These are phyloP conservation scores for Phaeophleospora eucalypticola DNA, from an alignment of 2,329 filamentous ascomycete genomes.

Conservation along the genomic window DNA sequence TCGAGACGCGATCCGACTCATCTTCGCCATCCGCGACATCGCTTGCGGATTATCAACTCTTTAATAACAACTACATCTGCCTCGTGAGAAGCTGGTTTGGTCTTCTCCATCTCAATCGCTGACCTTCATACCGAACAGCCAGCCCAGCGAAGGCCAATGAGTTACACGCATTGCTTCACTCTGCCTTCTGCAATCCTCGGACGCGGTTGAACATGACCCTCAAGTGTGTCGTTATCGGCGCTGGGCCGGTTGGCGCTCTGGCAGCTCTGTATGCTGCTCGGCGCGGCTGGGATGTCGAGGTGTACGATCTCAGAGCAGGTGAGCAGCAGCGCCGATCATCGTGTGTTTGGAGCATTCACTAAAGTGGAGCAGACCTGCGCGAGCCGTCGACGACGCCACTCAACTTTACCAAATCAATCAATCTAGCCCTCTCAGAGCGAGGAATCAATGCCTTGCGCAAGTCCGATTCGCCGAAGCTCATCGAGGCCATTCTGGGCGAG, in stretches of 20 bases:
- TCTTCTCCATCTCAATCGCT: too few species aligned
- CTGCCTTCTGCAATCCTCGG: slow-evolving; percentile 12
- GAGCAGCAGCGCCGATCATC: slow-evolving; percentile 35
- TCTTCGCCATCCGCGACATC: too few species aligned
- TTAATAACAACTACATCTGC: too few species aligned
- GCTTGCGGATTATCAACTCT: too few species aligned
- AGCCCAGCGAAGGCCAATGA: slow-evolving; percentile 1
- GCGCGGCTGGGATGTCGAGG: slow-evolving; percentile 81
- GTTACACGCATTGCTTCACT: slow-evolving; percentile 11
- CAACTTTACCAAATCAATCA: slow-evolving; percentile 98
- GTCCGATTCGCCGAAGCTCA: slow-evolving; percentile 61
- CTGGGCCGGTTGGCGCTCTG: slow-evolving; percentile 86
- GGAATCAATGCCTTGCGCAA: slow-evolving; percentile 83
- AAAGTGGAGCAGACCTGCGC: slow-evolving; percentile 65
- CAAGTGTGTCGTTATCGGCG: slow-evolving; percentile 69
- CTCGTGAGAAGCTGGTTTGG: too few species aligned
- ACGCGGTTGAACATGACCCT: slow-evolving; percentile 17
- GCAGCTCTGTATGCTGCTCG: slow-evolving; percentile 89
- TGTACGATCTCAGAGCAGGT: slow-evolving; percentile 93
- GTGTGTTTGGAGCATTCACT: not conserved
- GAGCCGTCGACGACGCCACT: slow-evolving; percentile 76
- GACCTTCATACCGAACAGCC: too few species aligned
- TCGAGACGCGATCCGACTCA: not conserved
- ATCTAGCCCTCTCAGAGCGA: slow-evolving; percentile 87
- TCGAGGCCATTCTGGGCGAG: slow-evolving; percentile 68